Evolutionary conservation across 2,329 filamentous ascomycete genomes (phyloP), one percentile per base, ranked within the genome.

Genomic region (Calonectria henricotiae): DNA sequence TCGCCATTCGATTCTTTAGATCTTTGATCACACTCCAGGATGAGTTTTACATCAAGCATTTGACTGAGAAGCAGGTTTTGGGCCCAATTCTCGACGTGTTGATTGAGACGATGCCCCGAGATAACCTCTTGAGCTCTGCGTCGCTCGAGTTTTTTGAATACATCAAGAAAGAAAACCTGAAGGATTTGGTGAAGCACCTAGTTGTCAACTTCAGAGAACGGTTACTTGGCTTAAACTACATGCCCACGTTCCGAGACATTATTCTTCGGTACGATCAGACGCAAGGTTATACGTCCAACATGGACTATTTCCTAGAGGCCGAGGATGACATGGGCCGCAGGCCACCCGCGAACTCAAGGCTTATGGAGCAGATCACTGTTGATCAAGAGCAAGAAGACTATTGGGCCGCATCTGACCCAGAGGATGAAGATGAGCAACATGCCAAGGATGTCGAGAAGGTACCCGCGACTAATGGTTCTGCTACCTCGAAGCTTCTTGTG

Each of bases 111-210:
- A 93, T 98, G 89, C 94, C 95, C 1, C 90, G 95, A 47, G 96
- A 99, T 81, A 98, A 98, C 76, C 87, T 99, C 3, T 87, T 98
- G 37, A 97, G 96, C 81, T 98, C 96, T 0, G 96, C 95, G 9
- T 98, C 94, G 76, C 87, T 98, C 11, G 96, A 99, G 79, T 89
- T 99, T 49, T 98, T 99, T 74, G 95, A 97, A 78, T 95, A 92
- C 78, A 93, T 98, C 77, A 94, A 92, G 80, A 91, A 91, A 79
- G 94, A 97, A 77, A 91, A 91, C 66, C 88, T 95, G 77, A 97
- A 95, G 80, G 90, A 93, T 15, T 86, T 98, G 55, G 91, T 97
- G 67, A 91, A 92, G 72, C 93, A 98, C 79, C 85, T 98, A 25
- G 94, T 97, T 12, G 92, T 94, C 75, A 93, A 92, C 63, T 95